Conservation (phyloP, 257 asterid species). For the Thymus quinquecostatus region DNA sequence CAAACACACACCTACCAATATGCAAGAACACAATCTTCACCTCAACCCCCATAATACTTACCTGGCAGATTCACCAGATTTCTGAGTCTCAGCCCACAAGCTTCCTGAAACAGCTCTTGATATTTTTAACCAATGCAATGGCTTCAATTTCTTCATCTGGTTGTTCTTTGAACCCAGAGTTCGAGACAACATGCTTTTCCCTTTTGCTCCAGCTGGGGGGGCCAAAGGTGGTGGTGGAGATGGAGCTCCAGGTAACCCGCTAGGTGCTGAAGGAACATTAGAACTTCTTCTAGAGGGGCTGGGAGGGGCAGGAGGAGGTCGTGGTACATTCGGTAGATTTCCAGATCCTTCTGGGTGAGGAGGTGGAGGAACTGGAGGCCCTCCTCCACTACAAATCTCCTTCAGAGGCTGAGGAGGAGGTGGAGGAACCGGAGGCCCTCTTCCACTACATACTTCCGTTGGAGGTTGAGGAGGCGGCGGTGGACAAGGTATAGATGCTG, state of each 20-base stretch:
- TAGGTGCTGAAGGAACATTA: conserved; percentile 61
- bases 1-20: conserved; percentile 17
- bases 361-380: conserved; percentile 45
- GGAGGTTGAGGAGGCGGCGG: conserved; percentile 47
- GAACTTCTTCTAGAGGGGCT: conserved; percentile 6
- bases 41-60: conserved; percentile 41
- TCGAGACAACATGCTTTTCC: conserved; percentile 65
- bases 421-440: conserved; percentile 47
- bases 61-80: conserved; percentile 82
- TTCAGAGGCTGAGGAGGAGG: conserved; percentile 39
- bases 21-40: conserved; percentile 18
- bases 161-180: conserved; percentile 51
- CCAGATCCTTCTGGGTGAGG: conserved; percentile 38
- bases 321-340: conserved; percentile 49
- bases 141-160: conserved; percentile 82
- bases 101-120: conserved; percentile 96
- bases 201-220: conserved; percentile 66
- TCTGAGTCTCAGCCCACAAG: conserved; percentile 97
- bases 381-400: conserved; percentile 14
- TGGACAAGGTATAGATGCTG: conserved; percentile 31
- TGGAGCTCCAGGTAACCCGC: conserved; percentile 48
- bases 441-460: conserved; percentile 33
- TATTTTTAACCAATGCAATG: conserved; percentile 87
- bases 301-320: conserved; percentile 34
- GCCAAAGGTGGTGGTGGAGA: conserved; percentile 84